These are phyloP conservation scores for Rubroboletus pulcherrimus DNA, from an alignment of 768 basidiomycete species.

Conservation along the genomic window DNA sequence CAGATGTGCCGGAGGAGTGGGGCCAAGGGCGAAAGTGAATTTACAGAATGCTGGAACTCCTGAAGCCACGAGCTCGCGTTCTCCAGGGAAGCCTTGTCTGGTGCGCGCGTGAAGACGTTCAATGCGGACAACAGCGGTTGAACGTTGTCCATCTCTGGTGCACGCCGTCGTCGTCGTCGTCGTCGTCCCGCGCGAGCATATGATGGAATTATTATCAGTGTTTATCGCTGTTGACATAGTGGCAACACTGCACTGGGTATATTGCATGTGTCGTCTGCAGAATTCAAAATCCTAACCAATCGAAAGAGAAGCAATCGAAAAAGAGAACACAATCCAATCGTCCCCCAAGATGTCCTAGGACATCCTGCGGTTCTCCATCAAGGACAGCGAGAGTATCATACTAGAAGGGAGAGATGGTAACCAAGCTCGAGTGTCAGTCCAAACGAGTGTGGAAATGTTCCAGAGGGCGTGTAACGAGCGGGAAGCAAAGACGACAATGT, in stretches of 20 bases:
- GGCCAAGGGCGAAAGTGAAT: constrained; percentile 71
- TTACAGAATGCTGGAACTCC: constrained; percentile 99
- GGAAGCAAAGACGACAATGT: constrained; percentile 36
- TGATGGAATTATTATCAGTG: constrained; percentile 23
- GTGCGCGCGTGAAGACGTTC: constrained; percentile 73
- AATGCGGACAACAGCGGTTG: constrained; percentile 73
- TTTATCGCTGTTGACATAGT: constrained; percentile 32
- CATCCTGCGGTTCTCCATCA: constrained; percentile 29
- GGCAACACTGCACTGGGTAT: constrained; percentile 35
- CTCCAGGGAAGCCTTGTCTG: constrained; percentile 80
- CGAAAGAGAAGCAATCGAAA: constrained; percentile 2
- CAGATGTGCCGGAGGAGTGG: constrained; percentile 57
- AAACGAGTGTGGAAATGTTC: constrained; percentile 60
- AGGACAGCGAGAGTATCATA: constrained; percentile 42
- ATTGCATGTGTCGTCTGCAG: constrained; percentile 22
- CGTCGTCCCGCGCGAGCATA: background rate
- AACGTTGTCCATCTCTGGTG: constrained; percentile 55
- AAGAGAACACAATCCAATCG: constrained; percentile 22
- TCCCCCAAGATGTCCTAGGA: constrained; percentile 21
- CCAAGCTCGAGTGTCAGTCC: constrained; percentile 50
- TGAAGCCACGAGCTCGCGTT: constrained; percentile 93
- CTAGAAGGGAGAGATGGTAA: constrained; percentile 46
- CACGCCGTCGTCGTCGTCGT: constrained; percentile 15
- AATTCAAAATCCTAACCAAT: constrained; percentile 16
- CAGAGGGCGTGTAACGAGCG: constrained; percentile 31